A percentile compares a stretch with the other conserved stretches of the same genome.
These are phyloP conservation scores for Hyphodiscus sp. DNA, from an alignment of 2,329 filamentous ascomycete species.

Conservation along the genomic window DNA sequence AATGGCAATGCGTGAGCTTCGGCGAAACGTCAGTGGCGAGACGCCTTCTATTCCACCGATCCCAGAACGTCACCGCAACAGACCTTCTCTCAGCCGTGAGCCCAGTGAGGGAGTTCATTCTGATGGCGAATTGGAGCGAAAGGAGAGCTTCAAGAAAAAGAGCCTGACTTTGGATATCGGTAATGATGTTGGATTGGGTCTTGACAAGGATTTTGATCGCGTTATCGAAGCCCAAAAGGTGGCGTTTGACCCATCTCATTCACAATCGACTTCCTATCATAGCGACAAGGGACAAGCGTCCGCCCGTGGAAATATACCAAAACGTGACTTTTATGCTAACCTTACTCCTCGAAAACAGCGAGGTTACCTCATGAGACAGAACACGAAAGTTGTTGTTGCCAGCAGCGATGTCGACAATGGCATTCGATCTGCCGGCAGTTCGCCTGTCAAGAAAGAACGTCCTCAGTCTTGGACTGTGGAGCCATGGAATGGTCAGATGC, in stretches of 20 bases:
- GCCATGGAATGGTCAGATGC: slow-evolving; percentile 82
- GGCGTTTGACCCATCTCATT: slow-evolving; percentile 39
- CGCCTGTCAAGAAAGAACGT: slow-evolving; percentile 67
- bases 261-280: slow-evolving; percentile 14
- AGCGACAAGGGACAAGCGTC: slow-evolving; percentile 41
- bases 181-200: slow-evolving; percentile 19
- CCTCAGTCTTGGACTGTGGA: slow-evolving; percentile 94
- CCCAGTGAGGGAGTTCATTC: slow-evolving; percentile 23
- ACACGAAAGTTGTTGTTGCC: slow-evolving; percentile 94
- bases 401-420: slow-evolving; percentile 60
- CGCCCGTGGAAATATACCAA: slow-evolving; percentile 10
- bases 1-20: slow-evolving; percentile 75
- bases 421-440: slow-evolving; percentile 58
- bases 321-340: slow-evolving; percentile 50
- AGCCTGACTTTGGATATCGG: slow-evolving; percentile 54
- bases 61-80: slow-evolving; percentile 52
- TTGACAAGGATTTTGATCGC: slow-evolving; percentile 89
- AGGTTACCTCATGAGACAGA: slow-evolving; percentile 97
- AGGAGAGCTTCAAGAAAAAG: slow-evolving; percentile 71
- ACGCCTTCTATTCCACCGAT: slow-evolving; percentile 53
- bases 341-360: slow-evolving; percentile 64
- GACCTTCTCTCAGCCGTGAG: slow-evolving; percentile 41
- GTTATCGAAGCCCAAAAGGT: slow-evolving; percentile 98
- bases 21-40: slow-evolving; percentile 78
- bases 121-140: slow-evolving; percentile 38